Evolutionary conservation across 257 asterid genomes (phyloP).

Genomic region (Paraleonurus japonicus): DNA sequence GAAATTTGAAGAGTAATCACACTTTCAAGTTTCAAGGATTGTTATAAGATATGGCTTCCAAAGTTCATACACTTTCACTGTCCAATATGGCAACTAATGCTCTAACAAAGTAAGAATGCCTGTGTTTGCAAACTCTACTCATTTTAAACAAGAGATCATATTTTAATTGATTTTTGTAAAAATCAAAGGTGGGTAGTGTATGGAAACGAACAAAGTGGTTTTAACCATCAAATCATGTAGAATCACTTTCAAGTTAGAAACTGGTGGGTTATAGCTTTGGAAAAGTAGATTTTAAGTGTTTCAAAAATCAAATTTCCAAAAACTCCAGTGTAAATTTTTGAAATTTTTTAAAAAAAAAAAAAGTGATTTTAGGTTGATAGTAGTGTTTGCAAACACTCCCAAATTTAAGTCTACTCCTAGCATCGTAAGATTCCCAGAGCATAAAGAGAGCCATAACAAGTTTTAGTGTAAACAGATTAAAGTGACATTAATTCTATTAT

Average conservation of each 20-base stretch:
- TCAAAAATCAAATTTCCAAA: too few relatives aligned
- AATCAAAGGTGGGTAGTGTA: background rate
- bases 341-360: background rate
- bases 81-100: background rate
- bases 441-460: background rate
- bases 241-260: background rate
- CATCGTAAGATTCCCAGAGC: background rate
- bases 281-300: background rate
- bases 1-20: conserved; percentile 25
- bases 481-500: conserved; percentile 3
- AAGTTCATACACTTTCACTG: background rate
- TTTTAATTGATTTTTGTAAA: background rate
- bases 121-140: background rate
- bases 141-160: background rate
- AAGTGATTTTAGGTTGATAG: background rate
- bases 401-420: background rate
- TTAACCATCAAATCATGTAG: background rate
- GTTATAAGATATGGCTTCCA: conserved; percentile 3
- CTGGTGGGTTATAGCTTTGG: background rate
- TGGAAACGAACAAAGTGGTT: background rate
- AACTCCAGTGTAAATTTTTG: too few relatives aligned
- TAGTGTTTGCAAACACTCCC: background rate
- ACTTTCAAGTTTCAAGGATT: conserved; percentile 19
- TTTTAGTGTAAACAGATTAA: background rate
- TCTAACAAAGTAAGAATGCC: background rate